Percentiles rank a stretch among this genome's conserved stretches.
Conservation (phyloP, 129 eudicot species). For the Tagetes erecta region DNA sequence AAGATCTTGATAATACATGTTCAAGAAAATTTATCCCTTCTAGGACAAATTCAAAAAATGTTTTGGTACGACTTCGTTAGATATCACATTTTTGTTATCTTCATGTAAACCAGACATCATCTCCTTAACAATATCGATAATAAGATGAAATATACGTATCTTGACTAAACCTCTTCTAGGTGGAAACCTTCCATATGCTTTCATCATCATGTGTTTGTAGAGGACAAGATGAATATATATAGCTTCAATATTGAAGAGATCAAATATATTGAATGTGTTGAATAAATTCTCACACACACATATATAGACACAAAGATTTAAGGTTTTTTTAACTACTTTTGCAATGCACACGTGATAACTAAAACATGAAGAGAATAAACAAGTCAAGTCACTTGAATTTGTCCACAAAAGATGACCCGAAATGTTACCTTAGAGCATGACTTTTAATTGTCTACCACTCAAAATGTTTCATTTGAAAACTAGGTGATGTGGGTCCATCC, state of each 20-base stretch:
- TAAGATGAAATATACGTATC: slow-evolving; percentile 18
- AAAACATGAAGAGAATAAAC: slow-evolving; percentile 12
- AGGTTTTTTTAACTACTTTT: neutral
- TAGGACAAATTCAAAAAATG: neutral
- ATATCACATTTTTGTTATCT: neutral
- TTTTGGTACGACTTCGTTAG: neutral
- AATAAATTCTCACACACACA: neutral
- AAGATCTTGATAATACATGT: too few relatives aligned
- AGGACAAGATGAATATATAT: neutral
- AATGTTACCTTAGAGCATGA: slow-evolving; percentile 26
- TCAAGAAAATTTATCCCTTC: neutral
- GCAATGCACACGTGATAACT: slow-evolving; percentile 12
- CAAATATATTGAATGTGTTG: neutral
- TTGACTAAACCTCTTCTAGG: slow-evolving; percentile 34
- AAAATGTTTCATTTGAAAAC: slow-evolving; percentile 4
- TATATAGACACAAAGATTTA: neutral
- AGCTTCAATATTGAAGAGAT: neutral
- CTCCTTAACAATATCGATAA: slow-evolving; percentile 15
- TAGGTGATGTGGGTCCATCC: neutral
- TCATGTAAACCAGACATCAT: neutral
- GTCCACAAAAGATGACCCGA: neutral
- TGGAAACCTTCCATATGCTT: slow-evolving; percentile 23
- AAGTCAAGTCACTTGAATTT: slow-evolving; percentile 23
- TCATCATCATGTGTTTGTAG: neutral
- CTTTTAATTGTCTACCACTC: slow-evolving; percentile 16